Evolutionary conservation across 176 grass and related monocot genomes (phyloP).

Genomic region (Zea mays): DNA sequence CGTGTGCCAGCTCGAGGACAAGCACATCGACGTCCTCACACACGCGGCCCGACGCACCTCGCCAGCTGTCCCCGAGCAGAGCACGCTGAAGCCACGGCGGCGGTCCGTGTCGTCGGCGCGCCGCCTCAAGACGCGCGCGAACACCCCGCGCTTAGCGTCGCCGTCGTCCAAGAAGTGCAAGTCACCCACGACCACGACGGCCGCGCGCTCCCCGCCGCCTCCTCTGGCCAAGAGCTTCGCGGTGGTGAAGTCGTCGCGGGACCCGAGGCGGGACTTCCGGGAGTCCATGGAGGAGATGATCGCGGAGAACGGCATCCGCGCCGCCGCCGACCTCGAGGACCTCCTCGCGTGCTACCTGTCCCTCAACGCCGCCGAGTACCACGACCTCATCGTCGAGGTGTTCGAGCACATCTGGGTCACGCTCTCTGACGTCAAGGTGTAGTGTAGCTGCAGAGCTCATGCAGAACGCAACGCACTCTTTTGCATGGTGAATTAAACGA

Average conservation of each 20-base stretch:
- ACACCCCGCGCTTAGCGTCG: slow-evolving; percentile 49
- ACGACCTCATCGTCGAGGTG: slow-evolving; percentile 83
- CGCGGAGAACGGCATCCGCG: slow-evolving; percentile 63
- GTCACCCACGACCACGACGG: not conserved
- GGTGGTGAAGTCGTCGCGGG: slow-evolving; percentile 69
- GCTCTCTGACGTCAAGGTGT: slow-evolving; percentile 47
- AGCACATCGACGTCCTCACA: slow-evolving; percentile 30
- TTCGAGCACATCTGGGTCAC: slow-evolving; percentile 81
- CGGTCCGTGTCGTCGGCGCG: slow-evolving; percentile 43
- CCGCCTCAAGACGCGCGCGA: slow-evolving; percentile 53
- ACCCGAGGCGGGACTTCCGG: slow-evolving; percentile 77
- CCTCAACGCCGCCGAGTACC: slow-evolving; percentile 84
- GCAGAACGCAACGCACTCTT: not conserved
- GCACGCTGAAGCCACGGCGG: slow-evolving; percentile 38
- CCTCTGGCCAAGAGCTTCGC: slow-evolving; percentile 63
- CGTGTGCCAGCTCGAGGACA: slow-evolving; percentile 35
- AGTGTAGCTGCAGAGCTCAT: not conserved
- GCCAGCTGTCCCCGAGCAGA: not conserved
- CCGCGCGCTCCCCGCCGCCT: not conserved
- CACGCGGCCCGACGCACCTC: not conserved
- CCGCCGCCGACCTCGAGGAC: slow-evolving; percentile 79
- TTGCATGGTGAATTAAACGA: slow-evolving; percentile 27
- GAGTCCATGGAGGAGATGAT: slow-evolving; percentile 99
- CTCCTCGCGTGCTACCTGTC: slow-evolving; percentile 91
- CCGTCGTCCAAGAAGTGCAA: slow-evolving; percentile 43